Base-by-base conservation (phyloP, 768 basidiomycete species). In the Scleroderma bovista region DNA sequence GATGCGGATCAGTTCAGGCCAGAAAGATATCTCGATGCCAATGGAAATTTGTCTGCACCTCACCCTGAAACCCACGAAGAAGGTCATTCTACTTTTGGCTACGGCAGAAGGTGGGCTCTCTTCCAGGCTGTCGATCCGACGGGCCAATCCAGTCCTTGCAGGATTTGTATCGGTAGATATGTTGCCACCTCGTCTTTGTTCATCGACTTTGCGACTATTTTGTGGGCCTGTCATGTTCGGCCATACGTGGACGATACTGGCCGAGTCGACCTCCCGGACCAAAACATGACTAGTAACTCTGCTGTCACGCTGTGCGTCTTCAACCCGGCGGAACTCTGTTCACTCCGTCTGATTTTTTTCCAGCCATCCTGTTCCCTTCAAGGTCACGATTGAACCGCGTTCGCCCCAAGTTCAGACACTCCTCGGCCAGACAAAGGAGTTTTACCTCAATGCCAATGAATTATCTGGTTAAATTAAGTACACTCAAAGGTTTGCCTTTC, bases 1-100 rank as follows among this genome's bases (percentile, higher is more conserved):
- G 70, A 74, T 36, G 72, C 75, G n/a, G 67, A 59, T 23, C 61
- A 68, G 36, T 78, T 77, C 57, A 62, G 63, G 6, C 77, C 75
- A 1, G 67, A 69, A 38, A 68, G 75, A 2, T 77, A 75, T 74
- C 54, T 72, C 12, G 49, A 59, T 11, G 62, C 61, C 11, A 49
- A 40, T 12, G 70, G 71, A 6, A 55, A 56, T 8, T 48, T 64
- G 6, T 54, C 46, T 16, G 36, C 54, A 16, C 38, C 51, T 17
- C 51, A 51, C n/a, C 53, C 54, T 3, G 60, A 65, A 26, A 68
- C 65, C 1, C 60, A 64, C 45, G 65, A 63, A 26, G 66, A 65
- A 57, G 58, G 63, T 11, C 60, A 69, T 48, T 47, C 55, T 36
- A 56, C 59, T 1, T 67, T 56, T 42, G 65, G 67, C 13, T 69